phyloP scores from a whole-genome alignment of 768 basidiomycete species.

The Lactarius pseudohatsudake region DNA sequence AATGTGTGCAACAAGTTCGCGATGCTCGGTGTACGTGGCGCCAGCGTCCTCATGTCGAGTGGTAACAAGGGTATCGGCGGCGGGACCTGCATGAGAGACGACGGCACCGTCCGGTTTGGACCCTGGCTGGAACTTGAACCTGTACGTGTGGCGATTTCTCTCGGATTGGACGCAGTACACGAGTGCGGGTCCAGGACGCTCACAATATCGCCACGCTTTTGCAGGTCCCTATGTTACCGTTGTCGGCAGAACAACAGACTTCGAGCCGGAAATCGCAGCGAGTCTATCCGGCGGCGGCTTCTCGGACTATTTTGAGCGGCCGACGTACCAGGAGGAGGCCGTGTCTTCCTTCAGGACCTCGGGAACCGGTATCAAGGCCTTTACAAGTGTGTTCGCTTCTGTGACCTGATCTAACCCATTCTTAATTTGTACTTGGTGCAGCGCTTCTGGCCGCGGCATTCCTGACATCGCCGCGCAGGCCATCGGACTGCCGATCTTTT shows the following conservation, averaged over 20 bases:
- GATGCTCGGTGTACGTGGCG: not conserved
- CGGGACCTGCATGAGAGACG: accelerated
- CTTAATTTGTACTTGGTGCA: not conserved
- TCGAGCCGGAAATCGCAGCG: not conserved
- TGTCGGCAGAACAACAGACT: not conserved
- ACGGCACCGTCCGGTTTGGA: not conserved
- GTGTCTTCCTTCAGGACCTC: not conserved
- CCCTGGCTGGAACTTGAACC: too few species aligned
- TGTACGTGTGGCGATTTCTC: not conserved
- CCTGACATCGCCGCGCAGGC: not conserved
- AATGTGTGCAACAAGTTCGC: not conserved
- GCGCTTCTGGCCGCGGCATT: not conserved
- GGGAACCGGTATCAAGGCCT: not conserved
- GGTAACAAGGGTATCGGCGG: not conserved
- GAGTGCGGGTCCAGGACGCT: not conserved
- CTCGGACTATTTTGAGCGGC: not conserved
- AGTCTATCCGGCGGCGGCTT: not conserved
- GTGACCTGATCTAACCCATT: not conserved
- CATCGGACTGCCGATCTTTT: too few species aligned
- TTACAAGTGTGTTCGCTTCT: not conserved
- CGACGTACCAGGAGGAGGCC: not conserved
- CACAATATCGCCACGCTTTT: too few species aligned
- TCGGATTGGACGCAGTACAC: too few species aligned
- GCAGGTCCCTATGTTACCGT: not conserved
- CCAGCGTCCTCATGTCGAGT: not conserved